Percentiles rank a stretch among this genome's conserved stretches.
phyloP scores from a whole-genome alignment of 2,329 filamentous ascomycete species.

The Aspergillus floridensis region DNA sequence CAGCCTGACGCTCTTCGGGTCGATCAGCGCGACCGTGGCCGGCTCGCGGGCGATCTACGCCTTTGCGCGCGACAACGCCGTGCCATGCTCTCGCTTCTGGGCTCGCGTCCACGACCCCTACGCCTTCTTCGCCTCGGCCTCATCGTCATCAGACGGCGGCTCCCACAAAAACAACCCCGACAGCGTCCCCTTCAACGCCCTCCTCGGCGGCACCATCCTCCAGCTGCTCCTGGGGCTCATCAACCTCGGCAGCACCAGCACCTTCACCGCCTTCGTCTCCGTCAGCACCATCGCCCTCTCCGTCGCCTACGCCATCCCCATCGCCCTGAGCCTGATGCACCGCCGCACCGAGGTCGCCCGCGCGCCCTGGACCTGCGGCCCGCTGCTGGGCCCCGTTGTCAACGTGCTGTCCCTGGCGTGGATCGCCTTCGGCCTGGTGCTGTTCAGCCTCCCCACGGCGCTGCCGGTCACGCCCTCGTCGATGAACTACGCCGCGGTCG shows the following conservation, averaged over 20 bases:
- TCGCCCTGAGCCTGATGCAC: conserved; percentile 50
- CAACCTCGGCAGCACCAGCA: conserved; percentile 48
- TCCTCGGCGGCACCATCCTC: conserved; percentile 45
- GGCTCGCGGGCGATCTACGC: conserved; percentile 50
- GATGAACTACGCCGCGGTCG: conserved; percentile 60
- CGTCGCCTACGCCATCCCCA: conserved; percentile 57
- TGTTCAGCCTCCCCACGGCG: conserved; percentile 55
- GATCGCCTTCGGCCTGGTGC: conserved; percentile 53
- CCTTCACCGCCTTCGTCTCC: conserved; percentile 52
- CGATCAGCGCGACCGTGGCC: conserved; percentile 53
- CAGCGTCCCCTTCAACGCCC: conserved; percentile 42
- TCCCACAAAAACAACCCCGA: not conserved
- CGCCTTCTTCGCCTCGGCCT: not conserved
- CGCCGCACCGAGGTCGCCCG: conserved; percentile 47
- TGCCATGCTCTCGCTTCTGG: conserved; percentile 43
- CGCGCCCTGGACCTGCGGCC: conserved; percentile 51
- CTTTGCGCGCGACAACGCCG: conserved; percentile 45
- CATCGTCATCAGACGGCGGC: not conserved
- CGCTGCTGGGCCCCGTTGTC: conserved; percentile 42
- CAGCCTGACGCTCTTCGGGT: conserved; percentile 53
- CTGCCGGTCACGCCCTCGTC: conserved; percentile 53
- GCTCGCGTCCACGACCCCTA: conserved; percentile 28
- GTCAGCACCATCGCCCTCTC: conserved; percentile 59
- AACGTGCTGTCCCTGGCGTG: conserved; percentile 51
- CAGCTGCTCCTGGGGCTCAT: conserved; percentile 52